Evolutionary conservation across 2,329 filamentous ascomycete species (phyloP).

Genomic region (Dendryphion nanum): DNA sequence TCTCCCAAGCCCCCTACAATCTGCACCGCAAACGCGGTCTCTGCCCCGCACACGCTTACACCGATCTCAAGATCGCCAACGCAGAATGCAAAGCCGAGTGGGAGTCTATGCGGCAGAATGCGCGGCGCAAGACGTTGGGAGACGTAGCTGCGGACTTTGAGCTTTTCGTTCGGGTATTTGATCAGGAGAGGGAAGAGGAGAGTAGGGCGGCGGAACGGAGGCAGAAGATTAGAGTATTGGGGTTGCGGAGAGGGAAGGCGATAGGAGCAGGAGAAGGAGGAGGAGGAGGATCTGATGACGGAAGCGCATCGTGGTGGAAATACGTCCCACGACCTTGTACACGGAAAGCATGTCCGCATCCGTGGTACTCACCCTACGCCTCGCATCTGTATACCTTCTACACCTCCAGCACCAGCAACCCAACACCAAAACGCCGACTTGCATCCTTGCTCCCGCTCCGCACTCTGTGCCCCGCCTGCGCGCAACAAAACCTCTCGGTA

Average conservation of each 20-base stretch:
- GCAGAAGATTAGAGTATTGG: neutral
- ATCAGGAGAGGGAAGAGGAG: constrained; percentile 11
- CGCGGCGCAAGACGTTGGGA: constrained; percentile 31
- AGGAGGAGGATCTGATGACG: constrained; percentile 1
- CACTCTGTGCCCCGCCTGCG: constrained; percentile 27
- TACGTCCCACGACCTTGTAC: constrained; percentile 28
- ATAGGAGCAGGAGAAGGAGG: constrained; percentile 1
- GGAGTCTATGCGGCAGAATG: constrained; percentile 31
- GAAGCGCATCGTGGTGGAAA: constrained; percentile 19
- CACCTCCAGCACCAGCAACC: constrained; percentile 8
- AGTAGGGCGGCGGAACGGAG: constrained; percentile 7
- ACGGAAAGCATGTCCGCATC: constrained; percentile 12
- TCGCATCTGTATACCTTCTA: constrained; percentile 25
- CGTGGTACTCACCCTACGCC: constrained; percentile 24
- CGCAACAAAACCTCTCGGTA: constrained; percentile 21
- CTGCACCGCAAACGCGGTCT: constrained; percentile 24
- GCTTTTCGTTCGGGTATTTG: constrained; percentile 14
- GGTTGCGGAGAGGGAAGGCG: neutral
- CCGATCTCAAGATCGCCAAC: constrained; percentile 26
- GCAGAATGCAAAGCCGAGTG: constrained; percentile 22
- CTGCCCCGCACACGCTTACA: constrained; percentile 25
- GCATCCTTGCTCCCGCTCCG: constrained; percentile 13
- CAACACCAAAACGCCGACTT: no score
- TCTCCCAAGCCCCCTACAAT: constrained; percentile 25
- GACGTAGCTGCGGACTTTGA: constrained; percentile 29